Conservation (phyloP, 139 green algal genomes). For the Edaphochlamys debaryana region DNA sequence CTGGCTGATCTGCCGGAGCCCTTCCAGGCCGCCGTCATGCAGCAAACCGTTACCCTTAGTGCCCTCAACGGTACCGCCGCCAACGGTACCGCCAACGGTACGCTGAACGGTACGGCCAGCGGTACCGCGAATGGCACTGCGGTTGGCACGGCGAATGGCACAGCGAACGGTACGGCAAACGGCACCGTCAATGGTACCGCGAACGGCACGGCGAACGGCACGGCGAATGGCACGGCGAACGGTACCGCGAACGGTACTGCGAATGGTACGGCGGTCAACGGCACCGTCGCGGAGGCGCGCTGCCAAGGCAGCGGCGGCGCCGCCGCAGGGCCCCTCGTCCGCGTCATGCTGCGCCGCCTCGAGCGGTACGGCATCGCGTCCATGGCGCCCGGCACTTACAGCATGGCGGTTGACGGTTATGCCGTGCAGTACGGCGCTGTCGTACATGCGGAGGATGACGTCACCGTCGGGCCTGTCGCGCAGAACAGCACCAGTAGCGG, state of each 20-base stretch:
- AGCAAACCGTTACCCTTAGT: too few species aligned
- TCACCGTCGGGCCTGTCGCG: background rate
- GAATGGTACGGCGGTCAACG: background rate
- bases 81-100: too few species aligned
- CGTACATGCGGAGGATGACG: background rate
- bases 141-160: too few species aligned
- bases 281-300: too few species aligned
- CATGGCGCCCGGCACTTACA: conserved; percentile 19
- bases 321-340: too few species aligned
- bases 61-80: too few species aligned
- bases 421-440: background rate
- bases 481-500: background rate
- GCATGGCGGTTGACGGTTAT: background rate
- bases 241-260: background rate
- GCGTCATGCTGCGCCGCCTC: background rate
- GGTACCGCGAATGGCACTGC: background rate
- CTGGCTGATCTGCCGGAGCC: background rate
- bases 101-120: too few species aligned
- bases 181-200: too few species aligned
- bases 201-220: too few species aligned
- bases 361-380: background rate
- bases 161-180: too few species aligned
- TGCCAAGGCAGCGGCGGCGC: background rate
- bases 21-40: too few species aligned
- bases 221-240: too few species aligned